These are phyloP conservation scores for Maudiozyma serrabonitensis DNA, from an alignment of 805 yeast genomes.

Conservation along the genomic window DNA sequence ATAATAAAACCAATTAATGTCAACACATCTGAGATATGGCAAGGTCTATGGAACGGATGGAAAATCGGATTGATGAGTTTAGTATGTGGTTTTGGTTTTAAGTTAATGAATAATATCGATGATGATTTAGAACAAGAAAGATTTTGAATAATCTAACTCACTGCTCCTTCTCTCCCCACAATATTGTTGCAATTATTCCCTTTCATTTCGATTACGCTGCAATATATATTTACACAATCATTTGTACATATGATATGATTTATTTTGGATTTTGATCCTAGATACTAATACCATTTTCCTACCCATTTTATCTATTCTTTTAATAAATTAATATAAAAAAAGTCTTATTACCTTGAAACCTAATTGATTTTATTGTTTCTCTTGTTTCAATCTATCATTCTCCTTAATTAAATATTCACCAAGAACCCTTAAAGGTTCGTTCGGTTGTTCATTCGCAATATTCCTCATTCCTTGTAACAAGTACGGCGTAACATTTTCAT, in stretches of 20 bases:
- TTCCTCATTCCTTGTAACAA: conserved; percentile 53
- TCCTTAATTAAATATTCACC: conserved; percentile 45
- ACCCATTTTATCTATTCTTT: not conserved
- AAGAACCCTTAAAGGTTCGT: conserved; percentile 42
- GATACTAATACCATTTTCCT: no score
- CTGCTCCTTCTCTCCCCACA: no score
- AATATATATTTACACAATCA: not conserved
- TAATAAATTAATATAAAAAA: no score
- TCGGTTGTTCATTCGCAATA: conserved; percentile 43
- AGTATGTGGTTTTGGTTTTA: conserved; percentile 74
- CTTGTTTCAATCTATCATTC: conserved; percentile 17
- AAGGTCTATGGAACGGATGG: conserved; percentile 79
- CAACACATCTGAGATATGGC: conserved; percentile 4
- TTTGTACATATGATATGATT: not conserved
- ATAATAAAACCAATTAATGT: conserved; percentile 5
- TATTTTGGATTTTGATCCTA: no score
- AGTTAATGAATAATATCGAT: conserved; percentile 43
- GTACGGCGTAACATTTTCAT: conserved; percentile 52
- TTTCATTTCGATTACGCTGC: not conserved
- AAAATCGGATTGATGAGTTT: conserved; percentile 72
- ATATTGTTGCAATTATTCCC: no score
- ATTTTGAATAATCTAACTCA: conserved; percentile 24
- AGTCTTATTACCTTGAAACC: no score
- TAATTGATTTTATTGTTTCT: not conserved
- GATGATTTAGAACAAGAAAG: conserved; percentile 35